A percentile compares a stretch with the other conserved stretches of the same genome.
phyloP scores from a whole-genome alignment of 805 yeast species.

The Sugiyamaella valdiviana region DNA sequence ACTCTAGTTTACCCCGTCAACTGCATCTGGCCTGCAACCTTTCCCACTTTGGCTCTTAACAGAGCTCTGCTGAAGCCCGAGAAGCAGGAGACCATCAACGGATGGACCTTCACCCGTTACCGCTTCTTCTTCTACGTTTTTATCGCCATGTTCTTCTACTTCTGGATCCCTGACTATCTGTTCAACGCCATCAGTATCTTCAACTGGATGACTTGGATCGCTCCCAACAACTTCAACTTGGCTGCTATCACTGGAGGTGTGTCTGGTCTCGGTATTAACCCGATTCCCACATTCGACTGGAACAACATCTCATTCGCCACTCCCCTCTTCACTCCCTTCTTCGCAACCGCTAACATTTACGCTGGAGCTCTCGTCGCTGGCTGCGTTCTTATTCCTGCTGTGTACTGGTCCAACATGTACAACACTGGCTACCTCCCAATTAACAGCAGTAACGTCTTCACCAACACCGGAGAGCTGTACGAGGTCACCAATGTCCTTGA shows the following conservation, averaged over 20 bases:
- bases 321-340: constrained; percentile 42
- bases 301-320: constrained; percentile 34
- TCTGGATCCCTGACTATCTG: constrained; percentile 56
- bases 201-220: constrained; percentile 58
- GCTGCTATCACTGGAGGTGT: constrained; percentile 49
- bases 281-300: constrained; percentile 43
- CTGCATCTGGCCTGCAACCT: constrained; percentile 46
- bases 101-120: constrained; percentile 55
- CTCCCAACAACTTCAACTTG: constrained; percentile 44
- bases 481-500: constrained; percentile 40
- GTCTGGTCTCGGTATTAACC: constrained; percentile 40
- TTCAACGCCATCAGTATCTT: constrained; percentile 53
- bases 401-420: constrained; percentile 46
- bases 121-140: constrained; percentile 38
- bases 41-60: constrained; percentile 51
- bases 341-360: constrained; percentile 29
- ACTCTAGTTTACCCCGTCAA: constrained; percentile 41
- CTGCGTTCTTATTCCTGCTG: constrained; percentile 37
- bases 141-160: constrained; percentile 40
- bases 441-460: constrained; percentile 45
- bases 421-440: constrained; percentile 55
- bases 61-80: constrained; percentile 37
- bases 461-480: constrained; percentile 46
- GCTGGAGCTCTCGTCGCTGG: constrained; percentile 42
- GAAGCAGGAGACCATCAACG: constrained; percentile 25